Evolutionary conservation across 495 filamentous ascomycete species (phyloP), one percentile per base, ranked within the genome.

Genomic region (Thermochaetoides thermophila): DNA sequence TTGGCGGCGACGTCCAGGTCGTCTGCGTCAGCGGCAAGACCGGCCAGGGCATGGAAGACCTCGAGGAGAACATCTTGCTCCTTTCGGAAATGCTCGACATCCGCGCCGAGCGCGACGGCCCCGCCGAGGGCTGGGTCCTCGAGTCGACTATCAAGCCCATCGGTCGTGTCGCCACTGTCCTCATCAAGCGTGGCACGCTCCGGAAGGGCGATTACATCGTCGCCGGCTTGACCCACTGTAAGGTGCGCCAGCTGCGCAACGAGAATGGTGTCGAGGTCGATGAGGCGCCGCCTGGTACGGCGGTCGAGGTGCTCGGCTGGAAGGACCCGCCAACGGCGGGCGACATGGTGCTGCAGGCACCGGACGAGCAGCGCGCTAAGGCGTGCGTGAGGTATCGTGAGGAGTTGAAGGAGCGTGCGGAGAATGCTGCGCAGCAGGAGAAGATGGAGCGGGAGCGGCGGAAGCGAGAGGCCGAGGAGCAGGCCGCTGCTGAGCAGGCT

Each of bases 251-350:
- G 7, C 66, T 99, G 10, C 69, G 75, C 11, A 91, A 95, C 47
- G 85, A 96, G 62, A 79, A 81, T 12, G 84, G 89, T 19, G 53
- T 71, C 12, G 57, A 73, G 9, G 64, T 96, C 21, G 44, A 59
- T 8, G 74, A 75, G 49, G 84, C 84, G n/a, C 71, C 75, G 0
- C 91, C 91, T 0, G 91, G 89, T 5, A 83, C 76, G 23, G 85
- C 89, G 0, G 81, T 94, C 5, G 84, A 95, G 49, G 69, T 99
- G 29, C 76, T 92, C 37, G 91, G 91, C 3, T 99, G 91, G 91
- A 75, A 74, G 42, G 85, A 92, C 32, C 80, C 87, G 27, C 86
- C 91, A 0, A 60, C 62, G n/a, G 91, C 91, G 10, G 91, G 91
- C 18, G 79, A 89, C 44, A 72, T 84, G 56, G 74, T 93, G 7